phyloP scores from a whole-genome alignment of 2,329 filamentous ascomycete species.

The Colletotrichum musae region DNA sequence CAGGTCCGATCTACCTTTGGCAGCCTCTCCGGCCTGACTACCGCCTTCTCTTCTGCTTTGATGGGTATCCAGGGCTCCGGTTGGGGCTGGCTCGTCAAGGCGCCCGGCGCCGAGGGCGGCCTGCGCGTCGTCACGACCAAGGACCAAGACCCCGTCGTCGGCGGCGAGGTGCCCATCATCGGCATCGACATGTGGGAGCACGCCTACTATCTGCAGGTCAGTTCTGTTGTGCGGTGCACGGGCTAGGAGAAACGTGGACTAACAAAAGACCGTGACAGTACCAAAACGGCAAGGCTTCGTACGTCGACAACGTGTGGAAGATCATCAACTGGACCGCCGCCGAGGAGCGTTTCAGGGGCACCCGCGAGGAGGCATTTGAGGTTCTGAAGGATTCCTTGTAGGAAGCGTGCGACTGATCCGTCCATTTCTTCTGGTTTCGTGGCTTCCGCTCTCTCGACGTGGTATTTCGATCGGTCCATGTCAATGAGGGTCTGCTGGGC shows the following conservation, averaged over 20 bases:
- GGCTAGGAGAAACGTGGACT: background rate
- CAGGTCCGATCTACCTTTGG: slow-evolving; percentile 79
- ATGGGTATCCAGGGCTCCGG: slow-evolving; percentile 85
- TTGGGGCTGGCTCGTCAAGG: slow-evolving; percentile 88
- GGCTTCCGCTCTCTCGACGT: too few species aligned
- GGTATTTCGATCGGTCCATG: too few species aligned
- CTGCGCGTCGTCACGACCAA: slow-evolving; percentile 84
- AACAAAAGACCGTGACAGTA: slow-evolving; percentile 67
- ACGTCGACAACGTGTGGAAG: slow-evolving; percentile 83
- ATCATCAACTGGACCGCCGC: slow-evolving; percentile 84
- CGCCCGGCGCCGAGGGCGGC: slow-evolving; percentile 61
- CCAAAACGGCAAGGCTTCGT: slow-evolving; percentile 80
- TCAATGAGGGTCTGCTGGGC: too few species aligned
- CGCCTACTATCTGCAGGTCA: slow-evolving; percentile 86
- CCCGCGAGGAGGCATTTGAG: slow-evolving; percentile 61
- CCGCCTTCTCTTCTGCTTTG: slow-evolving; percentile 75
- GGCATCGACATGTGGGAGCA: slow-evolving; percentile 96
- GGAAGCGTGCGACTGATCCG: background rate
- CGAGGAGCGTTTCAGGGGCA: slow-evolving; percentile 72
- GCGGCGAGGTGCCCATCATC: slow-evolving; percentile 74
- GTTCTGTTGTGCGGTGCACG: slow-evolving; percentile 29
- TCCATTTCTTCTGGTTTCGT: too few species aligned
- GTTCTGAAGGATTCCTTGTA: slow-evolving; percentile 52
- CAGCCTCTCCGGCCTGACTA: slow-evolving; percentile 74
- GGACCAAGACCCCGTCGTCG: slow-evolving; percentile 84